These are phyloP conservation scores for Tetrapisispora pingtungensis DNA, from an alignment of 805 yeast genomes.

Conservation along the genomic window DNA sequence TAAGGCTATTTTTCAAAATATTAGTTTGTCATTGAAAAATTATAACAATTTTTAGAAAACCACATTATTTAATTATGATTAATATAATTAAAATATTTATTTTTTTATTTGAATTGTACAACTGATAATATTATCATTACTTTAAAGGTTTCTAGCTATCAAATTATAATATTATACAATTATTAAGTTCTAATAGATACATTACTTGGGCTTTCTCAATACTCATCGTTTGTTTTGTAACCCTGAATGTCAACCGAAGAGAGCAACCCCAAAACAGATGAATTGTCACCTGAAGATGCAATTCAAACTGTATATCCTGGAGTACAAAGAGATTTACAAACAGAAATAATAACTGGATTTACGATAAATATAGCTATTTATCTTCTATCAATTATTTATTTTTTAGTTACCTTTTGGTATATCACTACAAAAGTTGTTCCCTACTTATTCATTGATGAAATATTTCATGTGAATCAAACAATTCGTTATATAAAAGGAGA, in stretches of 20 bases:
- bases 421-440: slow-evolving; percentile 25
- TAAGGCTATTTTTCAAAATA: too few species aligned
- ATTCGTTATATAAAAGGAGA: slow-evolving; percentile 51
- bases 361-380: slow-evolving; percentile 28
- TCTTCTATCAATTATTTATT: slow-evolving; percentile 23
- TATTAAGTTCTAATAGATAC: too few species aligned
- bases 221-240: too few species aligned
- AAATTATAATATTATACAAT: too few species aligned
- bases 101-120: too few species aligned
- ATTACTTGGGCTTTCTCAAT: too few species aligned
- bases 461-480: slow-evolving; percentile 78
- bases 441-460: slow-evolving; percentile 47
- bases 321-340: slow-evolving; percentile 20
- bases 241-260: not conserved
- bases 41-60: too few species aligned
- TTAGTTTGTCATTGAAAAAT: too few species aligned
- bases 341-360: slow-evolving; percentile 24
- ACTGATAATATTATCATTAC: too few species aligned
- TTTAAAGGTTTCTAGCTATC: too few species aligned
- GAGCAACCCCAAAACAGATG: not conserved
- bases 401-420: slow-evolving; percentile 19
- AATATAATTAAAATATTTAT: too few species aligned
- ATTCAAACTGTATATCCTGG: slow-evolving; percentile 22
- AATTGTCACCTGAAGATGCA: slow-evolving; percentile 1
- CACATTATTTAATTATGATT: too few species aligned